phyloP scores from a whole-genome alignment of 495 filamentous ascomycete species.

The Rhypophila decipiens region DNA sequence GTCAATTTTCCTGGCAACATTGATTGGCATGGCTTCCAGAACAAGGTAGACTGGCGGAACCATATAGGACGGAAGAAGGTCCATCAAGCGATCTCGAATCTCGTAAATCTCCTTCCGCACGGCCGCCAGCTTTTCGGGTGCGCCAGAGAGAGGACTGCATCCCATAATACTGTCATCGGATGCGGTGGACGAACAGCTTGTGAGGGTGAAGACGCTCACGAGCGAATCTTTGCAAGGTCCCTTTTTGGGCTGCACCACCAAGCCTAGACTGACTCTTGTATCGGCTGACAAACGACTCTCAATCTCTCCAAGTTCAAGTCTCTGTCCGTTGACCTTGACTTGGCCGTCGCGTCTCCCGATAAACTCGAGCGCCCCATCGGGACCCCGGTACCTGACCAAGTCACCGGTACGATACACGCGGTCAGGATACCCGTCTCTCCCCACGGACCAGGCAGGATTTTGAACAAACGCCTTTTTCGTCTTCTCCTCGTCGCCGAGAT shows the following conservation, averaged over 20 bases:
- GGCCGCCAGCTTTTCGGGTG: conserved; percentile 5
- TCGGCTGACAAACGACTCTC: conserved; percentile 39
- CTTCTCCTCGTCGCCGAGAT: conserved; percentile 55
- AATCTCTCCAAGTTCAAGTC: conserved; percentile 43
- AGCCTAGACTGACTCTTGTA: conserved; percentile 7
- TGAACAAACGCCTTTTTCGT: not conserved
- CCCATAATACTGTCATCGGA: not conserved
- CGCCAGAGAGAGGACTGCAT: conserved; percentile 4
- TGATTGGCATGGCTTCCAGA: conserved; percentile 15
- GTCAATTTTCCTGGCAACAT: conserved; percentile 17
- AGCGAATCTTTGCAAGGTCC: conserved; percentile 15
- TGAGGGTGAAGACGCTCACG: conserved; percentile 14
- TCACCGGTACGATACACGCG: conserved; percentile 56
- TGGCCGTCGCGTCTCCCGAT: conserved; percentile 31
- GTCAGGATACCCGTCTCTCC: not conserved
- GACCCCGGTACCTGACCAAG: conserved; percentile 47
- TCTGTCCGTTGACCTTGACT: conserved; percentile 34
- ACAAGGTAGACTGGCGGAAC: conserved; percentile 32
- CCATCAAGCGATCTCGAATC: not conserved
- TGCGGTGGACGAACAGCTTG: too few relatives aligned
- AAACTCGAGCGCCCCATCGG: conserved; percentile 23
- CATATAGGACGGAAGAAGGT: conserved; percentile 28
- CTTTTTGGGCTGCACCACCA: conserved; percentile 14
- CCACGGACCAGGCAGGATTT: not conserved
- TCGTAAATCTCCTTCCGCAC: conserved; percentile 1